Percentiles rank a stretch among this genome's conserved stretches.
phyloP scores from a whole-genome alignment of 2,329 filamentous ascomycete species.

The Trichoderma sp. region DNA sequence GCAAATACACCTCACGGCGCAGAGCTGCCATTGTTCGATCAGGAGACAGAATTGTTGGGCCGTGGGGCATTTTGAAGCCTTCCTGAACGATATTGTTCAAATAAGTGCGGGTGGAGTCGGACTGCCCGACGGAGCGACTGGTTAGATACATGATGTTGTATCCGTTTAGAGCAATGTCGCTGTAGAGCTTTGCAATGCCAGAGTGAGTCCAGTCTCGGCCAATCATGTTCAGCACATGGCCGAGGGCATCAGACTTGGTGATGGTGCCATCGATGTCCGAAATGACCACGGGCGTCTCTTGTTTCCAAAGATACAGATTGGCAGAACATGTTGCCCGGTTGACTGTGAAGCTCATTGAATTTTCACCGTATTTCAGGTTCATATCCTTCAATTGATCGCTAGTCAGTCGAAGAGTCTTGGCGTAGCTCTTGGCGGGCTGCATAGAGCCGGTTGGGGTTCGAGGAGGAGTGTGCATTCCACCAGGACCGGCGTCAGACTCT shows the following conservation, averaged over 20 bases:
- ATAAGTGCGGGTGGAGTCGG: constrained; percentile 87
- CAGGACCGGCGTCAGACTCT: constrained; percentile 66
- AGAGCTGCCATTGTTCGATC: constrained; percentile 94
- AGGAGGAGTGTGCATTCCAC: constrained; percentile 65
- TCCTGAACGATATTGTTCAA: constrained; percentile 89
- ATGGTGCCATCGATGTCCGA: constrained; percentile 99
- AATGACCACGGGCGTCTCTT: constrained; percentile 91
- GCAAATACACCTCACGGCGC: constrained; percentile 87
- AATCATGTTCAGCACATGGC: constrained; percentile 94
- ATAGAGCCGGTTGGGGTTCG: constrained; percentile 67
- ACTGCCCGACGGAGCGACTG: constrained; percentile 88
- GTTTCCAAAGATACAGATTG: constrained; percentile 91
- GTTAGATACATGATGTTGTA: constrained; percentile 99
- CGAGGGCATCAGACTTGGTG: constrained; percentile 93
- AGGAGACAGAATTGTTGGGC: constrained; percentile 92
- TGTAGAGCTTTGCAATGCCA: constrained; percentile 95
- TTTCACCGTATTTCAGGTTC: constrained; percentile 80
- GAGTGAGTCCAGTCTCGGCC: constrained; percentile 97
- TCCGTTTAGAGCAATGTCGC: constrained; percentile 90
- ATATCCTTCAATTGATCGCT: constrained; percentile 92
- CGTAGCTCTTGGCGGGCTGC: constrained; percentile 83
- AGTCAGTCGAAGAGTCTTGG: constrained; percentile 92
- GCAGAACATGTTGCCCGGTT: constrained; percentile 92
- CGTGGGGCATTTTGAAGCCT: constrained; percentile 80
- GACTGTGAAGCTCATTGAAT: constrained; percentile 94